Conservation (phyloP, 164 flowering plant species). For the Stephania yunnanensis region DNA sequence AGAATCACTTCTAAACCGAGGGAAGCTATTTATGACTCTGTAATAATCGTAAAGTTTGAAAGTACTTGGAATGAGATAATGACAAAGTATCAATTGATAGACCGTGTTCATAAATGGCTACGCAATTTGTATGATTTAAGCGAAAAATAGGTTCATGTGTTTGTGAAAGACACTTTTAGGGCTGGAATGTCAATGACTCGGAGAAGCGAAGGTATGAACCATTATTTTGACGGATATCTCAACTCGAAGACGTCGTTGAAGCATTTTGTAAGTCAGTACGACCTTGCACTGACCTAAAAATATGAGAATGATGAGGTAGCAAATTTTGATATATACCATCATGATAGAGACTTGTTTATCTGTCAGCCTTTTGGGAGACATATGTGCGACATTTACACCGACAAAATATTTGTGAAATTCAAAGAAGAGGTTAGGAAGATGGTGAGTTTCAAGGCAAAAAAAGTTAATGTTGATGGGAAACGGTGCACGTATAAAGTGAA, state of each 20-base stretch:
- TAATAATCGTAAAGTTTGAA: not conserved
- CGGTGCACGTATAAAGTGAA: no score
- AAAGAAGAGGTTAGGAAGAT: no score
- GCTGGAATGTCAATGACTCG: conserved; percentile 8
- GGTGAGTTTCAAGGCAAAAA: no score
- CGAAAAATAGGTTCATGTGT: not conserved
- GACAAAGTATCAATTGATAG: not conserved
- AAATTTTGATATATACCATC: not conserved
- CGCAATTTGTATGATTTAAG: no score
- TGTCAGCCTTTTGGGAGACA: no score
- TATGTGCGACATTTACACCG: no score
- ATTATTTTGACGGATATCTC: not conserved
- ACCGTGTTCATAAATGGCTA: not conserved
- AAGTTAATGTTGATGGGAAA: no score
- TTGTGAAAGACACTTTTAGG: not conserved
- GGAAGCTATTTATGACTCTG: not conserved
- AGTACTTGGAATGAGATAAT: not conserved
- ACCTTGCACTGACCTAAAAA: not conserved
- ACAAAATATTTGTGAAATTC: no score
- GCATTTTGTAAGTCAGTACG: not conserved
- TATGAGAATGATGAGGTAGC: not conserved
- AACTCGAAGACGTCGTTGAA: not conserved
- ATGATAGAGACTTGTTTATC: no score
- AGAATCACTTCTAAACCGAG: not conserved
- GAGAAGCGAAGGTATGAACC: not conserved